Evolutionary conservation across 352 stramenopile genomes (phyloP), one percentile per base, ranked within the genome.

Genomic region (Phytophthora meadii): DNA sequence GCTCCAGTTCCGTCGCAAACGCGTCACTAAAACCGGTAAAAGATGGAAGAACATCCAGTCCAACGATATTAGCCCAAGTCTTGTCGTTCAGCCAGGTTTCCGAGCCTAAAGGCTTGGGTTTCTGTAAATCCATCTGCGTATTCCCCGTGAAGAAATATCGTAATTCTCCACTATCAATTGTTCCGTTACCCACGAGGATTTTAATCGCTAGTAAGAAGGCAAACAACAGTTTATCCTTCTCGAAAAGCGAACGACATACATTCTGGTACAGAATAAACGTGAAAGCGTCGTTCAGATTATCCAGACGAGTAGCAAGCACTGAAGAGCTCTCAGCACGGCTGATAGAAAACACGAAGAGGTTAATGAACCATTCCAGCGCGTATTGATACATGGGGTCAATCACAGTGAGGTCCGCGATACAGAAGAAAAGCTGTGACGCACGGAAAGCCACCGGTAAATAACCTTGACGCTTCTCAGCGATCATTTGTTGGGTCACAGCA

Each of bases 381-480:
- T 98, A 99, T 76, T 98, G 89, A 72, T 99, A 98, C 96, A 99
- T 98, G 2, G 95, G 95, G 49, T 98, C 95, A 15, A 99, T 94
- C 17, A 94, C 83, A 4, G 82, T 87, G 19, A 99, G 74, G 40
- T 98, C 92, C 1, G 91, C 90, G 45, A 99, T 97, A 45, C 90
- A 96, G 68, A 99, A 99, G 72, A 98, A 98, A 39, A 98, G 77
- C 56, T 98, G 91, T 8, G 90, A 96, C 1, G 91, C 82, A 10
- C 94, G 82, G 54, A 94, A 91, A 0, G 96, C 96, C 32, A 98
- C 93, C 3, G 94, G 90, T 12, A 93, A 72, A 69, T 98, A 99
- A 3, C 89, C 93, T 17, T 92, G 80, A 7, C 95, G 87, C 53
- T 93, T 97, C n/a, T 92, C 84, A 0, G 91, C 91, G 52, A 99